These are phyloP conservation scores for Aspergillus asperescens DNA, from an alignment of 495 filamentous ascomycete species.

Conservation along the genomic window DNA sequence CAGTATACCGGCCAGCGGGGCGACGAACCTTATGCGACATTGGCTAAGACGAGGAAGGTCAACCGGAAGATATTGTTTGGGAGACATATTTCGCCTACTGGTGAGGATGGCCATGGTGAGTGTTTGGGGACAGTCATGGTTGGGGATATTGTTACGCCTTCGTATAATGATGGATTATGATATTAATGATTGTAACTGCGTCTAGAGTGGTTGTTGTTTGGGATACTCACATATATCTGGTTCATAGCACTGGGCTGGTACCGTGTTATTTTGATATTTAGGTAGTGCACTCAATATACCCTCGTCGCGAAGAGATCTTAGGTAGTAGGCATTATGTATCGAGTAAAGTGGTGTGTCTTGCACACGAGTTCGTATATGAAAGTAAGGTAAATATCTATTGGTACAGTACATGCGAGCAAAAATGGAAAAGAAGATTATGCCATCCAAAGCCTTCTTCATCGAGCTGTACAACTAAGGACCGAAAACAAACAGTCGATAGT, in stretches of 20 bases:
- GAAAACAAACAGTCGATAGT: slow-evolving; percentile 22
- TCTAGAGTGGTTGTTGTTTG: background rate
- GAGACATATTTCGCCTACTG: slow-evolving; percentile 53
- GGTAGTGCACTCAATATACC: background rate
- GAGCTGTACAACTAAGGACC: slow-evolving; percentile 11
- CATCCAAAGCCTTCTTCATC: background rate
- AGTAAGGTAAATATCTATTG: slow-evolving; percentile 12
- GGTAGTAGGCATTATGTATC: background rate
- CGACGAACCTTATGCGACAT: slow-evolving; percentile 81
- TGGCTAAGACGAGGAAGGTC: slow-evolving; percentile 77
- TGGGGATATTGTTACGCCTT: slow-evolving; percentile 38
- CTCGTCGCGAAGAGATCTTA: background rate
- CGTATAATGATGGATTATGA: slow-evolving; percentile 12
- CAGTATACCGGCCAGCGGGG: slow-evolving; percentile 72
- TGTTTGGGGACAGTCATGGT: slow-evolving; percentile 35
- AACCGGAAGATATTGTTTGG: slow-evolving; percentile 85
- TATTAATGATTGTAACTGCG: background rate
- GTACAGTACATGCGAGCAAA: slow-evolving; percentile 14
- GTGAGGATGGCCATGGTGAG: slow-evolving; percentile 17
- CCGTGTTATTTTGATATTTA: background rate
- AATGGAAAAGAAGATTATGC: slow-evolving; percentile 17
- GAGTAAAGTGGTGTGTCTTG: background rate
- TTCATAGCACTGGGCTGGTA: background rate
- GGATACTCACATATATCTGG: background rate
- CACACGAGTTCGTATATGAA: background rate